Evolutionary conservation across 1,284 basidiomycete species (phyloP).

Genomic region (Sutorius eximius): DNA sequence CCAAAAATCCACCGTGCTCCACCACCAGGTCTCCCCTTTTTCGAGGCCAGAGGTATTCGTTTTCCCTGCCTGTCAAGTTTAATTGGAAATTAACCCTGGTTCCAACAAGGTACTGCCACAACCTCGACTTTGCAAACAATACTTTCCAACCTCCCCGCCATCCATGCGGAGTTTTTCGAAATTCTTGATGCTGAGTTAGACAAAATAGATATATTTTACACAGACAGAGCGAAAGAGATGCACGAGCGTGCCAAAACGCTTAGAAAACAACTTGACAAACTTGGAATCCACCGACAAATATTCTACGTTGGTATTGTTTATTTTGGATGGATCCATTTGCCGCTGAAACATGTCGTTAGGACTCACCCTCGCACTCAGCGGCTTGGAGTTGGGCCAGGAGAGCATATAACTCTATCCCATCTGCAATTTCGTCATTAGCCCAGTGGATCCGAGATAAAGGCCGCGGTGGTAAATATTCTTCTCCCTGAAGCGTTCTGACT

Average conservation of each 20-base stretch:
- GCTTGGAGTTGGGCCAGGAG: constrained; percentile 17
- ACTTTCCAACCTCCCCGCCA: constrained; percentile 51
- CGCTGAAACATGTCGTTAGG: constrained; percentile 22
- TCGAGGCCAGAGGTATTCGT: constrained; percentile 13
- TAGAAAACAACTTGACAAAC: constrained; percentile 71
- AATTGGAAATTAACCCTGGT: background rate
- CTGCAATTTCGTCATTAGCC: constrained; percentile 8
- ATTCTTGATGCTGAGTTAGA: constrained; percentile 74
- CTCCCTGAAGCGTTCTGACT: background rate
- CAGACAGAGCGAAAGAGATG: constrained; percentile 72
- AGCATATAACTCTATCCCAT: constrained; percentile 4
- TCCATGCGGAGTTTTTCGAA: constrained; percentile 73
- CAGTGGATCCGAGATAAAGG: background rate
- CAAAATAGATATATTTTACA: constrained; percentile 84
- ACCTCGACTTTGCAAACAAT: constrained; percentile 50
- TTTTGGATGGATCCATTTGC: background rate
- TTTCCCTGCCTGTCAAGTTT: background rate
- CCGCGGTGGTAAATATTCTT: constrained; percentile 6
- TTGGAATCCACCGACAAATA: constrained; percentile 66
- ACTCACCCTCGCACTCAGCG: constrained; percentile 11
- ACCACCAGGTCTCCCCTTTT: constrained; percentile 1
- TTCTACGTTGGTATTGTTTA: constrained; percentile 54
- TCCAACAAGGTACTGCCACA: constrained; percentile 4
- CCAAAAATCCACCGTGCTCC: constrained; percentile 3
- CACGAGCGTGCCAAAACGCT: constrained; percentile 50